Conservation (phyloP, 129 eudicot species). For the Pulicaria dysenterica region DNA sequence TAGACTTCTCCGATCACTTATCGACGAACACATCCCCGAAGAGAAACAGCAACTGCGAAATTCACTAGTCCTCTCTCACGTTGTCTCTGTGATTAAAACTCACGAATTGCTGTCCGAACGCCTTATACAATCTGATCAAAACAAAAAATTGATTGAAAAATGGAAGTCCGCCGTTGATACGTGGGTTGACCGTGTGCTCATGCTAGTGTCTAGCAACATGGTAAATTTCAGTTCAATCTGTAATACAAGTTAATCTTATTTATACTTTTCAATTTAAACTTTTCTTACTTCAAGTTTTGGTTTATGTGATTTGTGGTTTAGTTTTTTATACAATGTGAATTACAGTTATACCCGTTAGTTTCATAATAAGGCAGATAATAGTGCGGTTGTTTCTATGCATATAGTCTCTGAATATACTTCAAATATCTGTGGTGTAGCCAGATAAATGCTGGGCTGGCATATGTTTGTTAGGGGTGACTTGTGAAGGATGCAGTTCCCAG, state of each 20-base stretch:
- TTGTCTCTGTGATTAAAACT: slow-evolving; percentile 56
- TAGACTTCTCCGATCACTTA: slow-evolving; percentile 62
- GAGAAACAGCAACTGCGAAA: slow-evolving; percentile 61
- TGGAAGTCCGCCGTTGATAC: slow-evolving; percentile 77
- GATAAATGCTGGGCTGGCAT: slow-evolving; percentile 96
- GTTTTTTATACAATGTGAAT: neutral
- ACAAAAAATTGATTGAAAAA: slow-evolving; percentile 37
- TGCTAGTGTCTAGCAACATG: slow-evolving; percentile 56
- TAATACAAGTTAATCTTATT: neutral
- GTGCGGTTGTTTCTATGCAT: slow-evolving; percentile 9
- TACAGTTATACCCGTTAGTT: neutral
- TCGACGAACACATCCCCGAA: slow-evolving; percentile 64
- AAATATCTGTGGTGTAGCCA: slow-evolving; percentile 63
- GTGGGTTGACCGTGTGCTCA: slow-evolving; percentile 66
- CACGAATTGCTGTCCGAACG: slow-evolving; percentile 63
- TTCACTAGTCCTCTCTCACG: slow-evolving; percentile 48
- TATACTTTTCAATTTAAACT: neutral
- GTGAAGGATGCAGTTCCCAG: slow-evolving; percentile 77
- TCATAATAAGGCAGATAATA: neutral
- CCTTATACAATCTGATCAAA: slow-evolving; percentile 24
- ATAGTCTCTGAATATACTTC: slow-evolving; percentile 15
- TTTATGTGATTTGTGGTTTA: slow-evolving; percentile 11
- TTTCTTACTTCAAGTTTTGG: slow-evolving; percentile 2
- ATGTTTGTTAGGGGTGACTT: slow-evolving; percentile 83
- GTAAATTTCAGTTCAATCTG: slow-evolving; percentile 39